A percentile compares a stretch with the other conserved stretches of the same genome.
Evolutionary conservation across 2,329 filamentous ascomycete genomes (phyloP).

Genomic region (Cytospora leucostoma): DNA sequence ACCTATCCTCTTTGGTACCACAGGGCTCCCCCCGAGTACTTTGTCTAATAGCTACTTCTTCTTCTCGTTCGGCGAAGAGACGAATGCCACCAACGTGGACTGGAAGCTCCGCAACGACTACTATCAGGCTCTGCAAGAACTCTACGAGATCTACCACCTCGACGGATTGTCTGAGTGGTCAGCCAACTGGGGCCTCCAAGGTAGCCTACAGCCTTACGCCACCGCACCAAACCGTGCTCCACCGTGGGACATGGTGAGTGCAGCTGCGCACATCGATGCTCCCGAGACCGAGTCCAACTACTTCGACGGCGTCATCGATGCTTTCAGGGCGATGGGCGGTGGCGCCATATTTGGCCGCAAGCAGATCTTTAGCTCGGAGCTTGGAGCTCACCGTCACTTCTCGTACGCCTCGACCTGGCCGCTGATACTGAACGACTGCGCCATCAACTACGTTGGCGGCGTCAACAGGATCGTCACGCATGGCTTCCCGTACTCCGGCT

Average conservation of each 20-base stretch:
- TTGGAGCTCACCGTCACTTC: slow-evolving; percentile 15
- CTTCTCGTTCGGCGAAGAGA: slow-evolving; percentile 9
- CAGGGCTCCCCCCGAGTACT: slow-evolving; percentile 12
- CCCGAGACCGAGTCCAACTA: slow-evolving; percentile 24
- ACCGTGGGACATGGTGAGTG: slow-evolving; percentile 21
- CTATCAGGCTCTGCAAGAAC: slow-evolving; percentile 17
- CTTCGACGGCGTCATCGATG: slow-evolving; percentile 20
- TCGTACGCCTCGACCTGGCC: slow-evolving; percentile 14
- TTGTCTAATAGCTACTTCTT: slow-evolving; percentile 11
- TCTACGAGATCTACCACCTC: slow-evolving; percentile 20
- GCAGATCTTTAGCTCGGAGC: slow-evolving; percentile 20
- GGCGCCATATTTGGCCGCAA: slow-evolving; percentile 19
- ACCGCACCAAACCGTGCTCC: slow-evolving; percentile 15
- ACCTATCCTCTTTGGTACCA: slow-evolving; percentile 20
- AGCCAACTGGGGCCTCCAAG: slow-evolving; percentile 15
- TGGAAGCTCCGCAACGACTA: slow-evolving; percentile 22
- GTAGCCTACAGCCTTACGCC: slow-evolving; percentile 18
- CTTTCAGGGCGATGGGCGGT: slow-evolving; percentile 17
- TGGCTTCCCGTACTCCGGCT: slow-evolving; percentile 15
- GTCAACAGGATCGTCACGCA: slow-evolving; percentile 23
- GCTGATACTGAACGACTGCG: slow-evolving; percentile 18
- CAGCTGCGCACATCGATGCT: slow-evolving; percentile 19
- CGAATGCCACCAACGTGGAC: slow-evolving; percentile 2
- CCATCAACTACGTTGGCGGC: slow-evolving; percentile 21
- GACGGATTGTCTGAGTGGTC: slow-evolving; percentile 14